Base-by-base conservation (phyloP, 129 eudicot species). In the Tagetes erecta region DNA sequence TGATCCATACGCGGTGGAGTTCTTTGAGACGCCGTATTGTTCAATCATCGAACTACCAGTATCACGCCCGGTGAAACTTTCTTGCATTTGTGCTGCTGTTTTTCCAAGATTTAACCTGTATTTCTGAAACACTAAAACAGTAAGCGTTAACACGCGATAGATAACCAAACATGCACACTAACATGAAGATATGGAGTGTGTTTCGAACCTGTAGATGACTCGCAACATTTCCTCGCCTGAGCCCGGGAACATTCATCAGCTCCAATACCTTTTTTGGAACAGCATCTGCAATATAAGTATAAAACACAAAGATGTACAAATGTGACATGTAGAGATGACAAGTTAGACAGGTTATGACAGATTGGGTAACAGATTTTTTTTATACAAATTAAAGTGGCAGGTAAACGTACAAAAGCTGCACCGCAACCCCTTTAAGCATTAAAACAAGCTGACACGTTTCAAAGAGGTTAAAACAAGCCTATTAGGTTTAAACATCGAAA, bases 121-220 rank as follows among this genome's bases (percentile, higher is more conserved):
- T 68, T 77, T 68, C 80, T 77, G 80, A 56, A 77, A 42, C 47
- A 68, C 38, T 67, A 76, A 68, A 5, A 68, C 36, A 3, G 51
- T 53, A 56, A 68, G 5, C 1, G 52, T 68, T 77, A 77, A 37
- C 30, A 7, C 62, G 46, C 12, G 34, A 67, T 5, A 40, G 57
- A 1, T 35, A 57, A 30, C 45, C 3, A 76, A 68, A 58, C 40
- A 8, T 58, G 5, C 42, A 33, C 44, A 34, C 1, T 41, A 12
- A 39, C 38, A 76, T 5, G 40, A 68, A 5, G 0, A 30, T 5
- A 34, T n/a, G 5, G 30, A 56, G 50, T 31, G 70, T 0, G 2
- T 42, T n/a, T 31, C 55, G 72, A 72, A 85, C 93, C 93, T 88
- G 90, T 64, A 86, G 47, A 88, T 88, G 91, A 74, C 91, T 88